These are phyloP conservation scores for Pichia sp. DNA, from an alignment of 1,139 yeast species.

Conservation along the genomic window DNA sequence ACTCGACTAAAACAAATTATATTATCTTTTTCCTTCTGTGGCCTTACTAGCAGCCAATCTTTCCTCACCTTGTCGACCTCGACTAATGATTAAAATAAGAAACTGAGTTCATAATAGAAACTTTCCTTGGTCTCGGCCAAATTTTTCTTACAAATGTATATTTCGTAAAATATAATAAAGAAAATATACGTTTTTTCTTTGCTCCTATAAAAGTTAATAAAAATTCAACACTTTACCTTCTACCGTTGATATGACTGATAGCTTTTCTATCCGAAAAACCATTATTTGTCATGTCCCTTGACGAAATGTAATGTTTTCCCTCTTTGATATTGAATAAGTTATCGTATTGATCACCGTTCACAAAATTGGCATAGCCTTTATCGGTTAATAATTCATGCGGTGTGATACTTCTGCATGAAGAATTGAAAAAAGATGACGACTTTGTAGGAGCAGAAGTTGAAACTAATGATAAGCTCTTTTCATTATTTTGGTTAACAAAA, in stretches of 20 bases:
- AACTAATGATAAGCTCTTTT: slow-evolving; percentile 27
- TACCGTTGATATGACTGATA: background rate
- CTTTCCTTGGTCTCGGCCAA: too few species aligned
- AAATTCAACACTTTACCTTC: slow-evolving; percentile 1
- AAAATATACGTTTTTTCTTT: too few species aligned
- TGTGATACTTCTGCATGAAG: background rate
- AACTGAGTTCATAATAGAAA: too few species aligned
- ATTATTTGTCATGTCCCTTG: background rate
- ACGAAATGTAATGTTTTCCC: slow-evolving; percentile 3
- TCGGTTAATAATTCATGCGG: slow-evolving; percentile 19
- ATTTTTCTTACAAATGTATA: too few species aligned
- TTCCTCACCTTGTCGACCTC: too few species aligned
- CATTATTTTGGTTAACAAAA: slow-evolving; percentile 22
- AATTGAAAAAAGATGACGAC: slow-evolving; percentile 20
- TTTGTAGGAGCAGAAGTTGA: slow-evolving; percentile 44
- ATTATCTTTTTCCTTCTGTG: too few species aligned
- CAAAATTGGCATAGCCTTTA: slow-evolving; percentile 34
- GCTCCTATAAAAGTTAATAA: background rate
- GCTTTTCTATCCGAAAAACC: background rate
- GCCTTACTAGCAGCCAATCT: too few species aligned
- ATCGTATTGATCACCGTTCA: slow-evolving; percentile 34
- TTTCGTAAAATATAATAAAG: slow-evolving; percentile 1
- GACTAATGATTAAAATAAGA: too few species aligned
- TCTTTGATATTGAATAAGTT: slow-evolving; percentile 21
- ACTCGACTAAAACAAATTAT: too few species aligned